phyloP scores from a whole-genome alignment of 257 asterid species.

The Linderniella brevidens region DNA sequence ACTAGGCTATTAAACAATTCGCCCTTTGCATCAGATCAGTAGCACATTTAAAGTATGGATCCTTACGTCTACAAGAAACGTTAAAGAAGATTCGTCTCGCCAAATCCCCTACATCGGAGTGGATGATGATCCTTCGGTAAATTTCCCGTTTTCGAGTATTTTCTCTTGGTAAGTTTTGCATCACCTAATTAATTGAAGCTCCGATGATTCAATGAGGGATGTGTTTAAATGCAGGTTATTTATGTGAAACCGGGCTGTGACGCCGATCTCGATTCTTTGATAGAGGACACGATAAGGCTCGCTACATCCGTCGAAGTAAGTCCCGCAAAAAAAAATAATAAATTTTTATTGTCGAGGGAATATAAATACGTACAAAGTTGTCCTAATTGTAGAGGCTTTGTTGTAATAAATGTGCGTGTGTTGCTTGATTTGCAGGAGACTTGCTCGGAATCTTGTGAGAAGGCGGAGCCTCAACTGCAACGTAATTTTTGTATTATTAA shows the following conservation, averaged over 20 bases:
- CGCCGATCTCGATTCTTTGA: conserved; percentile 60
- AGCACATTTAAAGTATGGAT: conserved; percentile 72
- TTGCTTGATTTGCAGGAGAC: conserved; percentile 40
- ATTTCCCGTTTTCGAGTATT: neutral
- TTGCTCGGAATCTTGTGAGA: conserved; percentile 73
- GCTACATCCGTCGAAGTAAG: conserved; percentile 55
- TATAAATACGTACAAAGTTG: neutral
- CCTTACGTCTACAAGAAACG: conserved; percentile 30
- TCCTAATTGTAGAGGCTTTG: neutral
- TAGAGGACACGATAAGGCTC: conserved; percentile 61
- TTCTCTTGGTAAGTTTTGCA: neutral
- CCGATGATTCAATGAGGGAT: neutral
- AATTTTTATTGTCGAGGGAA: neutral
- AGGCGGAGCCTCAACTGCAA: conserved; percentile 48
- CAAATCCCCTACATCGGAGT: conserved; percentile 41
- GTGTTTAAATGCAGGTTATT: conserved; percentile 39
- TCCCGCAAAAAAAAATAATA: neutral
- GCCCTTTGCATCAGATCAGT: conserved; percentile 24
- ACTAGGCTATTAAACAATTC: too few species aligned
- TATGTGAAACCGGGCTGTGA: conserved; percentile 80
- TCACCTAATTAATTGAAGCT: neutral
- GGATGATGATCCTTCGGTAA: conserved; percentile 79
- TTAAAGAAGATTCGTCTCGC: conserved; percentile 17
- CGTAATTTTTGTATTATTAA: conserved; percentile 21
- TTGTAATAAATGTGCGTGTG: neutral